phyloP scores from a whole-genome alignment of 805 yeast species.

The Blastobotrys peoriensis region DNA sequence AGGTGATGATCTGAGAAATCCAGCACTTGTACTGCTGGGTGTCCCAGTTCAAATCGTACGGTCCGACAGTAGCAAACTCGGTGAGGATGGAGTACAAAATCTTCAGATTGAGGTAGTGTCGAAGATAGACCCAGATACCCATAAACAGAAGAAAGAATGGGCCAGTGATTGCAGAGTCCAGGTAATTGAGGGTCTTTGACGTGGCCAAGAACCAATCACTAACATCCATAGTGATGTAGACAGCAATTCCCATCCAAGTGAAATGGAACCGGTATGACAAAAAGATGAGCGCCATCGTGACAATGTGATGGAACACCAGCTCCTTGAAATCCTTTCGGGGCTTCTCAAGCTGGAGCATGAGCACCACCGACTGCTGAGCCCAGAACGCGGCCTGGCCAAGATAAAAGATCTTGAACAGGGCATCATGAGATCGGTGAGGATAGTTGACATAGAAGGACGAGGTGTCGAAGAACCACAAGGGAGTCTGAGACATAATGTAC shows the following conservation, averaged over 20 bases:
- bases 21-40: conserved; percentile 95
- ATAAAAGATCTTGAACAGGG: conserved; percentile 71
- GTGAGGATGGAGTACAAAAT: conserved; percentile 59
- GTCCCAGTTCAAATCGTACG: conserved; percentile 71
- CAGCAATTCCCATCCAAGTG: conserved; percentile 89
- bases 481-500: conserved; percentile 76
- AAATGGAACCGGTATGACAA: conserved; percentile 89
- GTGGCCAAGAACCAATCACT: conserved; percentile 82
- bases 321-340: conserved; percentile 94
- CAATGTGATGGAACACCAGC: conserved; percentile 85
- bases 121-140: conserved; percentile 73
- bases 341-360: conserved; percentile 79
- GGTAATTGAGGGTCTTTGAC: conserved; percentile 82
- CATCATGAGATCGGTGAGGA: conserved; percentile 75
- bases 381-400: conserved; percentile 93
- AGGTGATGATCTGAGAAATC: conserved; percentile 89
- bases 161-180: conserved; percentile 58
- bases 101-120: conserved; percentile 78
- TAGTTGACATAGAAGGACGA: conserved; percentile 68
- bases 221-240: conserved; percentile 93
- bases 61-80: conserved; percentile 82
- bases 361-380: conserved; percentile 89
- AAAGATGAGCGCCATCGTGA: conserved; percentile 83
- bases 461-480: conserved; percentile 88
- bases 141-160: conserved; percentile 68